phyloP scores from a whole-genome alignment of 441 rosid species.

The Jatropha podagrica region DNA sequence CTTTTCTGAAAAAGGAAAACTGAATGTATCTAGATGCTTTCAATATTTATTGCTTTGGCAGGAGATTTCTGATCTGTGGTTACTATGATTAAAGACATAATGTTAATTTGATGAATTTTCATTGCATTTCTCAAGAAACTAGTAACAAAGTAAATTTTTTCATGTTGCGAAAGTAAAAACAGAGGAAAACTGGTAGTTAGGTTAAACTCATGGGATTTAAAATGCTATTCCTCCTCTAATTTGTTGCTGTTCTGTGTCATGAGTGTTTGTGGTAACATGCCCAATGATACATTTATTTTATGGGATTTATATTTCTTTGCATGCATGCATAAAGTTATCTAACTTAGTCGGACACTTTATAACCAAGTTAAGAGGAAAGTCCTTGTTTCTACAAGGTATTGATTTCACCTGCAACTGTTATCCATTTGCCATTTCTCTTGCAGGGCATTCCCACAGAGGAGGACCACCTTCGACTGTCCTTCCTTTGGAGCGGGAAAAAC shows the following conservation, averaged over 20 bases:
- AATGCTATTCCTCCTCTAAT: neutral
- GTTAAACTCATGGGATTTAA: neutral
- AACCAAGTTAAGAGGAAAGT: neutral
- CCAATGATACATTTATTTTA: neutral
- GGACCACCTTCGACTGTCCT: neutral
- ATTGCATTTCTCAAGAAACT: neutral
- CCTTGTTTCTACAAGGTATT: neutral
- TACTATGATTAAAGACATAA: neutral
- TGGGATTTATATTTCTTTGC: neutral
- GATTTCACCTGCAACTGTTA: neutral
- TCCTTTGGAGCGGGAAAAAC: constrained; percentile 11
- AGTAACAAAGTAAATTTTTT: neutral
- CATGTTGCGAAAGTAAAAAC: neutral
- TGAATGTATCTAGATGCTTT: neutral
- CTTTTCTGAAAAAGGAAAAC: neutral
- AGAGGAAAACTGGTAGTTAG: neutral
- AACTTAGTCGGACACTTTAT: neutral
- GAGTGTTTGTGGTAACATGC: neutral
- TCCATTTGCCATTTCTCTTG: constrained; percentile 6
- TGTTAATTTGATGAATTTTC: neutral
- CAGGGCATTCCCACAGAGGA: constrained; percentile 15
- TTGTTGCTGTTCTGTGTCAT: neutral
- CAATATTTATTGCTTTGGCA: neutral
- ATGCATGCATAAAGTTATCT: neutral
- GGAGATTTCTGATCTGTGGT: neutral